Percentiles rank a stretch among this genome's conserved stretches.
These are phyloP conservation scores for Nosema muscidifuracis DNA, from an alignment of 371 early-diverging fungal genomes.

Conservation along the genomic window DNA sequence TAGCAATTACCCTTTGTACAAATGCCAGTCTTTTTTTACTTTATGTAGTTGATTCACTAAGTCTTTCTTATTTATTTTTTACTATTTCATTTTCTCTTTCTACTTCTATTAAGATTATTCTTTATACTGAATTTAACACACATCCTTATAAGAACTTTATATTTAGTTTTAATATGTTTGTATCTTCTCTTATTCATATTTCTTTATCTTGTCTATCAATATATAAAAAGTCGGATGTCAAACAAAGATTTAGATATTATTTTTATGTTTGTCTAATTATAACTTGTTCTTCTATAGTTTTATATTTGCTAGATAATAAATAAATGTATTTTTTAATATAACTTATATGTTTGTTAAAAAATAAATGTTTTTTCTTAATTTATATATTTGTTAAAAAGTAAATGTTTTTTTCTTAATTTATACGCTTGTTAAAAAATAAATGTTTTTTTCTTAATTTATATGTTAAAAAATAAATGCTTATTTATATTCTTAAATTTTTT, in stretches of 20 bases:
- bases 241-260: conserved; percentile 20
- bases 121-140: conserved; percentile 8
- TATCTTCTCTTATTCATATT: conserved; percentile 46
- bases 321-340: neutral
- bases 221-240: conserved; percentile 3
- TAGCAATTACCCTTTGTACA: neutral
- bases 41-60: neutral
- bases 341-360: neutral
- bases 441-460: too few relatives aligned
- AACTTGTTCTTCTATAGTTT: neutral
- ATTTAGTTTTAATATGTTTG: conserved; percentile 33
- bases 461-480: too few relatives aligned
- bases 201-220: conserved; percentile 24
- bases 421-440: too few relatives aligned
- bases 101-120: neutral
- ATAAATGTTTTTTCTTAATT: neutral
- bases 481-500: too few relatives aligned
- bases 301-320: neutral
- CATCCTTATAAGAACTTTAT: conserved; percentile 19
- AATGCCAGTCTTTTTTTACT: conserved; percentile 9
- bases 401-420: too few relatives aligned
- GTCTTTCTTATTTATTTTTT: conserved; percentile 34
- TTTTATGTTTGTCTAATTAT: neutral
- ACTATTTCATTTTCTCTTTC: conserved; percentile 18
- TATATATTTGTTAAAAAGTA: neutral